Base-by-base conservation (phyloP, 169 alveolate species). In the Babesia bigemina region DNA sequence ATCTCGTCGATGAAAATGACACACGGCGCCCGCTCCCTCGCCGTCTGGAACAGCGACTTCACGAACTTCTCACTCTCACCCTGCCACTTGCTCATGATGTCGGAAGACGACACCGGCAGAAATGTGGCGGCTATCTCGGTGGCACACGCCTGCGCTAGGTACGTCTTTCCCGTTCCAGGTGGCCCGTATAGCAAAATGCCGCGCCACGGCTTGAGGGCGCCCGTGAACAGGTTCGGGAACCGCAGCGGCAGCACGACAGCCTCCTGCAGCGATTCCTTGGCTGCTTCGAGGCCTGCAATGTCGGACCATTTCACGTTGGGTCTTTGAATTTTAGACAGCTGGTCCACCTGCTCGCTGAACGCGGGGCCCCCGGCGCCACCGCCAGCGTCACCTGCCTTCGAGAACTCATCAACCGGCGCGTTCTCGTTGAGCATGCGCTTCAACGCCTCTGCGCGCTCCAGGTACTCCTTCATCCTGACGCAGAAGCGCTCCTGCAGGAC, bases 81-180 rank as follows among this genome's bases (percentile, higher is more conserved):
- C 91, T 96, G 97, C 96, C 97, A 98, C 90, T 97, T 98, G 79
- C 99, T 94, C 49, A 97, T 97, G 36, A 98, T 90, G 90, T 98
- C 99, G 10, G 99, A 95, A 17, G 99, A 95, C 10, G 99, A 95
- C 26, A 97, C 61, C 1, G 97, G 87, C 78, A 97, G 91, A 92
- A 96, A 97, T n/a, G 97, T 94, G 48, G 96, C 96, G 58, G 92
- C 95, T 58, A 95, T 96, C 91, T 98, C 99, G 22, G 99, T 97
- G 10, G 99, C 99, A 72, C 99, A 97, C 22, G 99, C 99, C 86
- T 97, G 97, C 7, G 99, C 99, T 57, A 98, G 84, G 87, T 89
- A 97, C 17, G 99, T 94, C 88, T 98, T 98, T 39, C 99, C 99
- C 44, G 99, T 97, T 33, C 99, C 99, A 8, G 99, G 99, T 21